Conservation (phyloP, 2,329 filamentous ascomycete species). For the Alternaria consortialis region DNA sequence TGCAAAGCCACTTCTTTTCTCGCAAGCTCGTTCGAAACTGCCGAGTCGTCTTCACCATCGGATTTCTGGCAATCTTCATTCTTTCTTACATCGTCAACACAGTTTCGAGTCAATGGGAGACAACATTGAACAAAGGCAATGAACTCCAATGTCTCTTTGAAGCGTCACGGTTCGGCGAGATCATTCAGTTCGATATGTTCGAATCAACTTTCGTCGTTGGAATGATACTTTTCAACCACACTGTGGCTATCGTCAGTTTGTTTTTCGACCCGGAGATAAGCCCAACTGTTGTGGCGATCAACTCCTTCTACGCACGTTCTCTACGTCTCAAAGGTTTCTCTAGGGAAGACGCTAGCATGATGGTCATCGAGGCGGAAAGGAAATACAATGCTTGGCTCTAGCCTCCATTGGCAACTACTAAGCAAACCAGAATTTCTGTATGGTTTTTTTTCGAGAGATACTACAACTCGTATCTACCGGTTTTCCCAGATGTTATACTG, state of each 20-base stretch:
- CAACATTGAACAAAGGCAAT: conserved; percentile 4
- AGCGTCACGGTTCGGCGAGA: not conserved
- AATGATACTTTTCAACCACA: not conserved
- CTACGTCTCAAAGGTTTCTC: not conserved
- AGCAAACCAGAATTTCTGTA: not conserved
- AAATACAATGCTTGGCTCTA: not conserved
- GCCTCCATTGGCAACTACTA: not conserved
- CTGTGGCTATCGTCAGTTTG: not conserved
- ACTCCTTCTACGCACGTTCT: not conserved
- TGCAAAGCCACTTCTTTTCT: not conserved
- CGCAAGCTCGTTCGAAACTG: not conserved
- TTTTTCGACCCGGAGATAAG: not conserved
- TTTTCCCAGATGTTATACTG: not conserved
- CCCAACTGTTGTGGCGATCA: not conserved
- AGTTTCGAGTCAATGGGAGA: too few species aligned
- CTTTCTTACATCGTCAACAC: not conserved
- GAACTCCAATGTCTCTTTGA: not conserved
- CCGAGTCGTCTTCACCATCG: not conserved
- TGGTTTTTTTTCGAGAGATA: not conserved
- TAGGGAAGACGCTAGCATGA: not conserved
- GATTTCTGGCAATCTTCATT: not conserved
- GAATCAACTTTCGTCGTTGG: not conserved
- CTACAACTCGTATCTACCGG: not conserved
- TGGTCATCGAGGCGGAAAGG: not conserved
- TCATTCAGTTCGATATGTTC: not conserved